Base-by-base conservation (phyloP, 805 yeast genomes). In the Komagataella populi region DNA sequence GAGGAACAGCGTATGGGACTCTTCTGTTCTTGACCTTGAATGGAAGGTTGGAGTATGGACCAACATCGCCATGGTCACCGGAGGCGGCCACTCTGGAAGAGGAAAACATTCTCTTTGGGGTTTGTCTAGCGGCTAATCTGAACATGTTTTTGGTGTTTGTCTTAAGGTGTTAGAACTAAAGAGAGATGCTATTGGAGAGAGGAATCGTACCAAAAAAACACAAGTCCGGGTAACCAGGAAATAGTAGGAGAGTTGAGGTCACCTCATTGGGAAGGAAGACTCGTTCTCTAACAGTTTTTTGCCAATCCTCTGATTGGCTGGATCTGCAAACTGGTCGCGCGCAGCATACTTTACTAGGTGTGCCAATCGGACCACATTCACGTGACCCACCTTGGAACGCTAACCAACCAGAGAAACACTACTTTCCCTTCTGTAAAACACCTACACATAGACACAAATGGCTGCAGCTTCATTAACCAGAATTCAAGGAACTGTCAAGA, bases 1-100 rank as follows among this genome's bases (percentile, higher is more conserved):
- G 95, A 58, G 84, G 76, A 50, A 88, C 72, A 59, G 82, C 87
- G 68, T 78, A 89, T 59, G 97, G 98, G 58, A 91, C 77, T 74
- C 81, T 85, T 78, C 96, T 89, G 80, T 83, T 76, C 78, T 88
- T 89, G 56, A 91, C 95, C 77, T 81, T 81, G 81, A 91, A 93
- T 58, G 99, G 99, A 57, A 91, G 65, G 80, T 93, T 91, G 63
- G 84, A 74, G 83, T 93, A 93, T 48, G 83, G 82, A 64, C 97
- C 97, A 63, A 79, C 84, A 61, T 81, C 80, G 65, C 77, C 81
- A 70, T 79, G 85, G 56, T 61, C 74, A 49, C 70, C 72, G 51
- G 64, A 55, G 44, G 58, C 52, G 46, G 47, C 46, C 53, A 51
- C 67, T 60, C 72, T 65, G 48, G 83, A 70, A 59, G 88, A 70